Evolutionary conservation across 176 grass and related monocot species (phyloP).

Genomic region (Chrysopogon serrulatus): DNA sequence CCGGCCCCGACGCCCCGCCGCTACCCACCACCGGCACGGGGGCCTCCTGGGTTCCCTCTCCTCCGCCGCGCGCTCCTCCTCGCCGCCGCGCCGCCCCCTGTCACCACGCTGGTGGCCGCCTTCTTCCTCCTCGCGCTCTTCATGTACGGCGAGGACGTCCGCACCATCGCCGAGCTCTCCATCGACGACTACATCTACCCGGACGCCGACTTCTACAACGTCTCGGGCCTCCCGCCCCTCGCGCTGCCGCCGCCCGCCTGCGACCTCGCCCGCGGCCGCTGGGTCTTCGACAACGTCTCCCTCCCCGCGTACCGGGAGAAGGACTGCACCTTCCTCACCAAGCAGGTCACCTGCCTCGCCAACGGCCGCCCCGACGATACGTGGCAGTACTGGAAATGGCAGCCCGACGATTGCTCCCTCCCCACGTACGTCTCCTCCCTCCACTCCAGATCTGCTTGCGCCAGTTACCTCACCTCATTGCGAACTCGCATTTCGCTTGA

Average conservation of each 20-base stretch:
- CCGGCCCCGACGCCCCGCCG: too few species aligned
- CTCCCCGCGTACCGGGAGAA: slow-evolving; percentile 65
- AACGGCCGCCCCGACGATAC: slow-evolving; percentile 61
- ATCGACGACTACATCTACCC: slow-evolving; percentile 58
- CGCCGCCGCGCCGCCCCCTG: slow-evolving; percentile 31
- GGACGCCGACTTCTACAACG: slow-evolving; percentile 32
- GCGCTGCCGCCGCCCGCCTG: slow-evolving; percentile 49
- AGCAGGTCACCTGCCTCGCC: slow-evolving; percentile 72
- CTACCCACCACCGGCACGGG: not conserved
- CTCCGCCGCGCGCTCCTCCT: slow-evolving; percentile 14
- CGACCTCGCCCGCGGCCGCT: slow-evolving; percentile 54
- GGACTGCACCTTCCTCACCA: slow-evolving; percentile 57
- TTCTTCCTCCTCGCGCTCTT: slow-evolving; percentile 55
- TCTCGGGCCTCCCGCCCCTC: slow-evolving; percentile 2
- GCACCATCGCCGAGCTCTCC: slow-evolving; percentile 65
- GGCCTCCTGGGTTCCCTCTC: not conserved
- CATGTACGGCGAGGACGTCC: slow-evolving; percentile 71
- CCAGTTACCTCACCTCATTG: not conserved
- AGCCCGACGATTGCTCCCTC: slow-evolving; percentile 59
- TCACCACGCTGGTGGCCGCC: slow-evolving; percentile 40
- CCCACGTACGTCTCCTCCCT: slow-evolving; percentile 31
- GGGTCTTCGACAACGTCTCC: slow-evolving; percentile 65
- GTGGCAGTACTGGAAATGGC: slow-evolving; percentile 81
- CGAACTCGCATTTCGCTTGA: not conserved
- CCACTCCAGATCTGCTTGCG: slow-evolving; percentile 19